Base-by-base conservation (phyloP, 495 filamentous ascomycete species). In the Neurospora pannonica region DNA sequence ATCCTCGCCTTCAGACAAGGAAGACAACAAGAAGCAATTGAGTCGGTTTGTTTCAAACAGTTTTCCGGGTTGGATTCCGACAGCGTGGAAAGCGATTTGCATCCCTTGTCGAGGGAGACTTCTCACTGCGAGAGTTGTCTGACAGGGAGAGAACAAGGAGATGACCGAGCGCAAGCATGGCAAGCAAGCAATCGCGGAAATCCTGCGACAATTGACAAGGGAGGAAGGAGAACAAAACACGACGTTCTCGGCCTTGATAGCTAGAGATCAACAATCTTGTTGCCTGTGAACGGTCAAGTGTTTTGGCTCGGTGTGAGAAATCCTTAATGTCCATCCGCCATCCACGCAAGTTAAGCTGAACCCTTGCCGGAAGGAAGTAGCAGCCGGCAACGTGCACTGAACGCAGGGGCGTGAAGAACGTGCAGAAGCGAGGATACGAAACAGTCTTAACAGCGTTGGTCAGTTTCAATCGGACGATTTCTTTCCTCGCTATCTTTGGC, bases 391-490 rank as follows among this genome's bases (percentile, higher is more conserved):
- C 28, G 54, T 67, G 54, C 54, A 67, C 54, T 62, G 0, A 62
- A 42, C 37, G 72, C 71, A 73, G 71, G 42, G 71, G 72, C 71
- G 15, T 36, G 28, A 67, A 34, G 54, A 67, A 67, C 28, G 54
- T 40, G 74, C 74, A 73, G 71, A 75, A 75, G 74, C 74, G 74
- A 73, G 38, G 21, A 72, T 71, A 75, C 74, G 71, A 75, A 75
- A 73, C 74, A 75, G 69, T 15, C 28, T 28, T 67, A 19, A 62
- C 28, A 67, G 6, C 28, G 9, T 34, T 34, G 54, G 54, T 19
- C 6, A 34, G 28, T 67, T 67, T 19, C 54, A 67, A 62, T 31
- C 48, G 48, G 13, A 11, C 24, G 48, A 62, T 17, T 67, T 67
- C 2, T 67, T 34, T 62, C 9, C 15, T 62, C 28, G 54, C n/a